phyloP scores from a whole-genome alignment of 805 yeast species.

The Martiniozyma abietophila region DNA sequence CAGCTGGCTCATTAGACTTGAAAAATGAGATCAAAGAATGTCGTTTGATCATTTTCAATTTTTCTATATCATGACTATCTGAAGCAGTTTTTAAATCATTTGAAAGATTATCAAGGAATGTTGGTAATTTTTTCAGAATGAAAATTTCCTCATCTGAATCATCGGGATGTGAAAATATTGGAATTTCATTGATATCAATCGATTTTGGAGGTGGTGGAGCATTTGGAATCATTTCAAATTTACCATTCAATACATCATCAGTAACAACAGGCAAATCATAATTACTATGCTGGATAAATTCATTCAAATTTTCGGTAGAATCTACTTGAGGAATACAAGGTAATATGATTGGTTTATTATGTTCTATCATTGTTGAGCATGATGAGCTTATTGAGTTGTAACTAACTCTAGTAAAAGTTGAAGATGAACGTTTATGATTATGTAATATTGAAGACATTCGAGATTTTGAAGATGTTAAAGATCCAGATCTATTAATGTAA shows the following conservation, averaged over 20 bases:
- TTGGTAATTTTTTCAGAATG: background rate
- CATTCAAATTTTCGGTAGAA: no score
- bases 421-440: background rate
- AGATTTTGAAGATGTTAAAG: background rate
- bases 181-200: background rate
- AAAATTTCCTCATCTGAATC: background rate
- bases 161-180: background rate
- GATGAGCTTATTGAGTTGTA: conserved; percentile 2
- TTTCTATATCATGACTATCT: background rate
- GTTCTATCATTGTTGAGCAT: background rate
- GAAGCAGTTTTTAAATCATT: background rate
- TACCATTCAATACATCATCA: background rate
- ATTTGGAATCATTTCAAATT: conserved; percentile 1
- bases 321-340: conserved; percentile 1
- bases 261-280: background rate
- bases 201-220: conserved; percentile 1
- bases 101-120: background rate
- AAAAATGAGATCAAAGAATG: no score
- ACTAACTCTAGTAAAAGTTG: conserved; percentile 1
- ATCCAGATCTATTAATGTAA: no score
- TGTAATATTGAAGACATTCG: background rate
- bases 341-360: background rate
- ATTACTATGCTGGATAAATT: no score
- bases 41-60: background rate
- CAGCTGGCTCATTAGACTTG: no score